Base-by-base conservation (phyloP, 1,139 yeast species). In the Nakaseomyces nivariensis region DNA sequence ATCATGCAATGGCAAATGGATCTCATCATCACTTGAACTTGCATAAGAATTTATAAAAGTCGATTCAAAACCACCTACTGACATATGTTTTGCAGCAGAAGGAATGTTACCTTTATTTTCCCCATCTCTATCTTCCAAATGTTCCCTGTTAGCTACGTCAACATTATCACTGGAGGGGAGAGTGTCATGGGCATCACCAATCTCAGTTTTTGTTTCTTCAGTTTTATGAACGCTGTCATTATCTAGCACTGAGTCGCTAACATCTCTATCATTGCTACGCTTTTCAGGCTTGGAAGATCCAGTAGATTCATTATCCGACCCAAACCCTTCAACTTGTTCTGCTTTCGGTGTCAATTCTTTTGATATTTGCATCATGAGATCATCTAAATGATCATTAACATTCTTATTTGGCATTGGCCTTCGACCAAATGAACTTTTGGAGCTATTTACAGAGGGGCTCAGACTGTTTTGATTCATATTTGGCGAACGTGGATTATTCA, bases 291-390 rank as follows among this genome's bases (percentile, higher is more conserved):
- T 38, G 5, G 7, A 7, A 4, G 31, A 24, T 8, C 31, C 25
- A 1, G 8, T 5, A 5, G 42, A 38, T 11, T 11, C 42, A 38
- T 24, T 11, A 24, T 38, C 42, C 9, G 42, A 38, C 5, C 47
- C 54, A 10, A 45, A 43, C 5, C 48, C 48, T 10, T 31, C 27
- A 9, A 24, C 31, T 17, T 34, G 41, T 42, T 44, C 43, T 33
- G 49, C 32, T 37, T 52, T 48, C 9, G 66, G 64, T 4, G 64
- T 60, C 63, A 64, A 59, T 46, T 64, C 67, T 45, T 57, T 60
- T 3, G 67, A 63, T 10, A 64, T 62, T 40, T 64, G 61, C 4
- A 52, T 54, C 66, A 64, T 63, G 37, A 64, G 43, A 44, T 58
- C 52, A 43, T 64, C 68, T 46, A 64, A 49, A 46, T 62, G 67